Conservation (phyloP, 805 yeast species). For the Spathaspora hagerdaliae region DNA sequence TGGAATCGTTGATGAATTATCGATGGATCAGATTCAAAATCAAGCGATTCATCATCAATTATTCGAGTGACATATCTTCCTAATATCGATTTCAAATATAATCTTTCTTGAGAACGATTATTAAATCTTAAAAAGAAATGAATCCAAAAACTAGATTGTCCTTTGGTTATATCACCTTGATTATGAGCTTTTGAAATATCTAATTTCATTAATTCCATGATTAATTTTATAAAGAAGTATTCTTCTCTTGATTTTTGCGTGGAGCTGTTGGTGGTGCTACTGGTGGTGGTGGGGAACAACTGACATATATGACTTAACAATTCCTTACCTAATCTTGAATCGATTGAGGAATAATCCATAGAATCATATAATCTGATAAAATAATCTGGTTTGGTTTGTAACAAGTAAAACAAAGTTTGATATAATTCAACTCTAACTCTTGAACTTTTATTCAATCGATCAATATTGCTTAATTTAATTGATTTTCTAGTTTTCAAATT, state of each 20-base stretch:
- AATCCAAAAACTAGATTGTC: constrained; percentile 41
- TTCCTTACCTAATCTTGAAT: constrained; percentile 15
- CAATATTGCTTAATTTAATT: constrained; percentile 22
- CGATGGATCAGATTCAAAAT: constrained; percentile 79
- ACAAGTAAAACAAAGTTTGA: constrained; percentile 72
- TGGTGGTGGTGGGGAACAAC: constrained; percentile 27
- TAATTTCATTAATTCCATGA: constrained; percentile 43
- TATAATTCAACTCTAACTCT: constrained; percentile 59
- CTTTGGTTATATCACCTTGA: constrained; percentile 37
- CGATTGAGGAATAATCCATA: constrained; percentile 22
- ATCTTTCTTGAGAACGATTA: constrained; percentile 47
- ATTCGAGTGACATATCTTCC: constrained; percentile 36
- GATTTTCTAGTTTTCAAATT: not conserved
- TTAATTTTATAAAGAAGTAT: constrained; percentile 55
- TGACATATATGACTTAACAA: constrained; percentile 19
- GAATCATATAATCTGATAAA: constrained; percentile 51
- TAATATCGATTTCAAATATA: constrained; percentile 35
- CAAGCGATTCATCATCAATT: constrained; percentile 37
- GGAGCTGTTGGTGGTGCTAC: too few relatives aligned
- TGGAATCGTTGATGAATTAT: constrained; percentile 44
- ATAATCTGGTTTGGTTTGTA: constrained; percentile 81
- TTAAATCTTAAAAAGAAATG: constrained; percentile 39
- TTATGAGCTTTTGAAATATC: constrained; percentile 31
- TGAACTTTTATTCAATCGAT: constrained; percentile 35
- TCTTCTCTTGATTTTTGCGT: constrained; percentile 61